Conservation (phyloP, 2,329 filamentous ascomycete species). For the Penicillium italicum region DNA sequence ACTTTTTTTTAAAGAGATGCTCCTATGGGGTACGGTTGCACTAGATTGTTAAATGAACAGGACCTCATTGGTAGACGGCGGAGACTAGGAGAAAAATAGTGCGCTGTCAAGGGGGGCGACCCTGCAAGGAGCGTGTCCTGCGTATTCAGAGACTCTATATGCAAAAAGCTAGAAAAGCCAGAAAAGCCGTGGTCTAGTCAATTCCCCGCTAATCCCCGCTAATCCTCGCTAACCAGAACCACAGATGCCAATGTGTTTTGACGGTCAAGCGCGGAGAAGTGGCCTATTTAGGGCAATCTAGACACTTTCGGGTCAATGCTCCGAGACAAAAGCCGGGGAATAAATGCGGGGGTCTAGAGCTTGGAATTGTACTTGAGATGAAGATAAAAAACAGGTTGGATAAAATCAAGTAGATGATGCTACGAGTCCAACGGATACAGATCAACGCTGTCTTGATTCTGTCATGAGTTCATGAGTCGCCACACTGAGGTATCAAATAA, state of each 20-base stretch:
- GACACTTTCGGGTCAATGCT: slow-evolving; percentile 1
- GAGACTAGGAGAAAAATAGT: not conserved
- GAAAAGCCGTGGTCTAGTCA: no score
- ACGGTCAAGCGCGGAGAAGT: not conserved
- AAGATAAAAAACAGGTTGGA: no score
- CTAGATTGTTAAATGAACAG: not conserved
- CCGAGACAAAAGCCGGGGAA: slow-evolving; percentile 6
- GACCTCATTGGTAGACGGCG: not conserved
- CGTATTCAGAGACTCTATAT: not conserved
- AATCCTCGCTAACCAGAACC: not conserved
- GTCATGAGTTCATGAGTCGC: slow-evolving; percentile 14
- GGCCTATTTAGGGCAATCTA: not conserved
- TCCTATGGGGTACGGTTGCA: not conserved
- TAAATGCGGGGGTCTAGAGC: slow-evolving; percentile 1
- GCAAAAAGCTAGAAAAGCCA: no score
- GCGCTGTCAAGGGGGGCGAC: not conserved
- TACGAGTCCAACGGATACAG: not conserved
- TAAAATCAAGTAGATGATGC: not conserved
- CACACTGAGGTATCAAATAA: slow-evolving; percentile 1
- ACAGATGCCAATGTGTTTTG: not conserved
- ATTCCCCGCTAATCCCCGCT: no score
- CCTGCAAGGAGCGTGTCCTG: not conserved
- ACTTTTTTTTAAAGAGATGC: not conserved
- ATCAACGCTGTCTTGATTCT: slow-evolving; percentile 13
- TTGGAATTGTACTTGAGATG: no score